Percentiles rank a stretch among this genome's conserved stretches.
phyloP scores from a whole-genome alignment of 2,329 filamentous ascomycete species.

The Aspergillus thermomutatus region DNA sequence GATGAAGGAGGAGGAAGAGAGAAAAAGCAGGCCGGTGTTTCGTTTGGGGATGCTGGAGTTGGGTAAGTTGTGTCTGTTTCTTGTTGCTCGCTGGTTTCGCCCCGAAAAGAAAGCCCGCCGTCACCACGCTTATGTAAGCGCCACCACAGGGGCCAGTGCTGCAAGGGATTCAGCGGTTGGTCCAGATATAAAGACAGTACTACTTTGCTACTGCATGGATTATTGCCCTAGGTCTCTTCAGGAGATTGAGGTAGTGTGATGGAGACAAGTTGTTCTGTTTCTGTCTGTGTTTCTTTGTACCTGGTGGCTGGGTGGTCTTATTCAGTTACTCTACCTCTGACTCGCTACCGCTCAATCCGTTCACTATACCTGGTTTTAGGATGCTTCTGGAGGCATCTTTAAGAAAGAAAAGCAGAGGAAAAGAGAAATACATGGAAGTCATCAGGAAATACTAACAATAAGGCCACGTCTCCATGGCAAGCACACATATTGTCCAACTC shows the following conservation, averaged over 20 bases:
- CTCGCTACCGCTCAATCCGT: neutral
- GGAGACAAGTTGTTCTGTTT: neutral
- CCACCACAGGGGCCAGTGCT: neutral
- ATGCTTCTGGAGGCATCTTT: neutral
- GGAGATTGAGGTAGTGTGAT: neutral
- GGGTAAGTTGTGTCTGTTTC: neutral
- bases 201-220: neutral
- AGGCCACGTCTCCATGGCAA: no score
- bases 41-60: neutral
- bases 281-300: no score
- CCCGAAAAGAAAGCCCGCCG: neutral
- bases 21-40: neutral
- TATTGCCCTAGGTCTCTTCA: neutral
- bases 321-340: neutral
- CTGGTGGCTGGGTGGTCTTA: neutral
- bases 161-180: neutral
- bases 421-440: neutral
- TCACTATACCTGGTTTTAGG: neutral
- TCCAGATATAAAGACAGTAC: neutral
- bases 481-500: neutral
- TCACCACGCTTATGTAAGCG: neutral
- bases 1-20: constrained; percentile 8
- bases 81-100: neutral
- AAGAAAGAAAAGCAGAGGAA: no score
- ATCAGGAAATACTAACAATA: neutral